phyloP scores from a whole-genome alignment of 1,284 basidiomycete genomes.

The Puccinia polysora region DNA sequence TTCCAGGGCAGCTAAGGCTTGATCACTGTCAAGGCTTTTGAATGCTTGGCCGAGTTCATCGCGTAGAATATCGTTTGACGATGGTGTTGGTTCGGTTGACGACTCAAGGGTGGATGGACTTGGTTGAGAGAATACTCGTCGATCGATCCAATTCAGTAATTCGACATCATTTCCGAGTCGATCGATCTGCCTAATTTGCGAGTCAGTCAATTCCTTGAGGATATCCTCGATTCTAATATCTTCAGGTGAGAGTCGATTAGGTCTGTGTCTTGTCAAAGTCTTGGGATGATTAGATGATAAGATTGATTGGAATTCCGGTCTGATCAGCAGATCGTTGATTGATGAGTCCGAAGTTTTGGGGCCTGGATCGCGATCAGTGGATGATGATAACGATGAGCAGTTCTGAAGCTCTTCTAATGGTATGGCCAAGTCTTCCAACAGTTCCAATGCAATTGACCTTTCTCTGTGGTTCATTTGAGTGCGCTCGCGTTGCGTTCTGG shows the following conservation, averaged over 20 bases:
- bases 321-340: constrained; percentile 12
- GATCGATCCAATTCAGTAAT: constrained; percentile 24
- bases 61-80: too few relatives aligned
- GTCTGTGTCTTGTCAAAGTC: constrained; percentile 3
- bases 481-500: constrained; percentile 20
- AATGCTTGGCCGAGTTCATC: not conserved
- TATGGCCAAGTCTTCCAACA: constrained; percentile 34
- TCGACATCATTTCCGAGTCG: constrained; percentile 7
- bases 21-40: not conserved
- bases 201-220: constrained; percentile 33
- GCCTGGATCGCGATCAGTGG: not conserved
- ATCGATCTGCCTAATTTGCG: constrained; percentile 16
- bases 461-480: constrained; percentile 27
- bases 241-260: constrained; percentile 9
- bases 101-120: not conserved
- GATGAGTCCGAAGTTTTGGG: not conserved
- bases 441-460: constrained; percentile 19
- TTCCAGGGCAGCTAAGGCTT: not conserved
- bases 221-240: constrained; percentile 29
- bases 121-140: constrained; percentile 6
- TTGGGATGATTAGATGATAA: constrained; percentile 4
- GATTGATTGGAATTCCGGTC: constrained; percentile 20
- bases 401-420: constrained; percentile 21
- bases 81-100: not conserved
- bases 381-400: too few relatives aligned